phyloP scores from a whole-genome alignment of 2,329 filamentous ascomycete species.

The Gaeumannomyces tritici region DNA sequence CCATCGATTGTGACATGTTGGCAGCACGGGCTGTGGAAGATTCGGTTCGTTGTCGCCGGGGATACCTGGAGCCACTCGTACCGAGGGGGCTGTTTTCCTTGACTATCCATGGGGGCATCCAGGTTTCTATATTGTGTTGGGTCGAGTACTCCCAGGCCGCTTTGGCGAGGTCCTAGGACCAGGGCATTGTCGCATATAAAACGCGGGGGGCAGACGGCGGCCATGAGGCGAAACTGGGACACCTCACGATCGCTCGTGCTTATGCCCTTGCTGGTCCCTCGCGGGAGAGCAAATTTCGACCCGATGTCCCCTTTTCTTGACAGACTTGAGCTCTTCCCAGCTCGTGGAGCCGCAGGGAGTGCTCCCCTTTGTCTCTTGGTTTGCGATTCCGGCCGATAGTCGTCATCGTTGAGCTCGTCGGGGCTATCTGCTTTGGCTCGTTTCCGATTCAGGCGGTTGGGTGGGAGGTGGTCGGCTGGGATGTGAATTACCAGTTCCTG shows the following conservation, averaged over 20 bases:
- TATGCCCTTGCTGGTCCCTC: too few relatives aligned
- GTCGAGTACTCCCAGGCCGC: background rate
- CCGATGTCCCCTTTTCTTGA: background rate
- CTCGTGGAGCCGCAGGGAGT: background rate
- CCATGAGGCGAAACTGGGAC: background rate
- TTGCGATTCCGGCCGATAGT: background rate
- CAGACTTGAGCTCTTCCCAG: background rate
- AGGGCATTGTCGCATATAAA: background rate
- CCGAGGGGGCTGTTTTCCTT: background rate
- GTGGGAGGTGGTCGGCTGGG: background rate
- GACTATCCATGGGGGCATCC: background rate
- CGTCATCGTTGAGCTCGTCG: background rate
- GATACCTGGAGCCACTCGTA: slow-evolving; percentile 2
- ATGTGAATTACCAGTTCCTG: background rate
- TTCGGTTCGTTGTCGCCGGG: background rate
- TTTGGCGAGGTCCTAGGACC: background rate
- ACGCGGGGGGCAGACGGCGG: background rate
- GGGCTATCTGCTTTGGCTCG: background rate
- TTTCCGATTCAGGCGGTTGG: background rate
- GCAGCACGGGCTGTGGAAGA: background rate
- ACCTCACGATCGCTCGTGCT: background rate
- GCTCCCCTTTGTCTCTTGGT: background rate
- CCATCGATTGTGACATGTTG: background rate
- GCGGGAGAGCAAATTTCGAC: background rate
- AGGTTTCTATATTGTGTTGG: background rate